Percentiles rank a stretch among this genome's conserved stretches.
Conservation (phyloP, 2,329 filamentous ascomycete genomes). For the Colletotrichum sp. region DNA sequence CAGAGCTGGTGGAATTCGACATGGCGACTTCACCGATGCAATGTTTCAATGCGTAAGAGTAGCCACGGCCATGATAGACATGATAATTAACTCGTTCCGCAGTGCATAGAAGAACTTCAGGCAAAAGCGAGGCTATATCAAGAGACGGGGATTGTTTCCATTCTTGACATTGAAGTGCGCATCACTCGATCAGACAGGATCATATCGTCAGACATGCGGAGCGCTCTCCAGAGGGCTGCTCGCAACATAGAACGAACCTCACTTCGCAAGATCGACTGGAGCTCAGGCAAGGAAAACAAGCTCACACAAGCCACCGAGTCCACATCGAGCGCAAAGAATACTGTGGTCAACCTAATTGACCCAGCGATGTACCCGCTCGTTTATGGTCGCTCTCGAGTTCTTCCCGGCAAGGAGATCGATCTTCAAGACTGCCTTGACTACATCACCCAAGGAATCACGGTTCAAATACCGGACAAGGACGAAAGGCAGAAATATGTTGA, state of each 20-base stretch:
- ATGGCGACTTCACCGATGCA: background rate
- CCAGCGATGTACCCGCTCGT: background rate
- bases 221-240: background rate
- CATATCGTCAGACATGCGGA: background rate
- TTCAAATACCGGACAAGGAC: background rate
- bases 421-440: background rate
- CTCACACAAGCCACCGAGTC: background rate
- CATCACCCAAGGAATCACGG: background rate
- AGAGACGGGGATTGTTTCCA: background rate
- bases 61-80: background rate
- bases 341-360: background rate
- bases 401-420: background rate
- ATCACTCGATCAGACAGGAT: background rate
- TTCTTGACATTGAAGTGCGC: background rate
- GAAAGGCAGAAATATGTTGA: background rate
- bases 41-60: background rate
- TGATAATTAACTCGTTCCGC: background rate
- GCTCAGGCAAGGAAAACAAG: background rate
- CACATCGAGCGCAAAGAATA: background rate
- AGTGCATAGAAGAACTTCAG: background rate
- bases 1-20: background rate
- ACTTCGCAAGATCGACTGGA: background rate
- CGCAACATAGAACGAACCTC: background rate
- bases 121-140: background rate
- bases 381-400: background rate